Evolutionary conservation across 306 rosid genomes (phyloP).

Genomic region (Oxytropis ochrocephala): DNA sequence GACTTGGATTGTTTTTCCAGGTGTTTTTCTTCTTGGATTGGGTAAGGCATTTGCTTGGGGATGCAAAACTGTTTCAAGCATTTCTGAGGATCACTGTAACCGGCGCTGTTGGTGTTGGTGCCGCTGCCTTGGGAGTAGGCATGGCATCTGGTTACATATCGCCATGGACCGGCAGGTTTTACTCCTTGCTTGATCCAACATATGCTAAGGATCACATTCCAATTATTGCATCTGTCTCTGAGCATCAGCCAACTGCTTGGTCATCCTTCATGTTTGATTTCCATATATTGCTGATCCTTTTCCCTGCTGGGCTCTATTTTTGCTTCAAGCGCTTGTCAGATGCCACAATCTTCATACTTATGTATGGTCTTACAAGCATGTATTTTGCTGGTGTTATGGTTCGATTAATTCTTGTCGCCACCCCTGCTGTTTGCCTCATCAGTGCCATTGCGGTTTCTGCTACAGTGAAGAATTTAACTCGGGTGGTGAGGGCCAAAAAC

Average conservation of each 20-base stretch:
- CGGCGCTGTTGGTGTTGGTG: constrained; percentile 67
- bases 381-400: constrained; percentile 99
- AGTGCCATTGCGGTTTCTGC: constrained; percentile 98
- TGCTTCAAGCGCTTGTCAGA: constrained; percentile 98
- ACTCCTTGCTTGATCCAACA: constrained; percentile 96
- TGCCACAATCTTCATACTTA: constrained; percentile 90
- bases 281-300: constrained; percentile 85
- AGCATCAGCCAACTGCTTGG: no score
- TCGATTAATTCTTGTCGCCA: constrained; percentile 94
- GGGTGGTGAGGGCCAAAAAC: constrained; percentile 53
- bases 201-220: constrained; percentile 98
- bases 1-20: constrained; percentile 34
- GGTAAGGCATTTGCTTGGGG: constrained; percentile 80
- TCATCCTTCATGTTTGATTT: constrained; percentile 99
- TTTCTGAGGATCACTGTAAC: constrained; percentile 94
- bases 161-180: constrained; percentile 99
- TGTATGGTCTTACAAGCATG: constrained; percentile 99
- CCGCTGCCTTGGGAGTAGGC: constrained; percentile 87
- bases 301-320: constrained; percentile 98
- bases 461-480: constrained; percentile 79
- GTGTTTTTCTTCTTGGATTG: constrained; percentile 91
- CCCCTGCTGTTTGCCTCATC: constrained; percentile 93
- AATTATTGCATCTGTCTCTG: no score
- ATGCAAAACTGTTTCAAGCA: constrained; percentile 72
- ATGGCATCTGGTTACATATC: constrained; percentile 93